phyloP scores from a whole-genome alignment of 306 rosid genomes.

The Abrus pulchellus region DNA sequence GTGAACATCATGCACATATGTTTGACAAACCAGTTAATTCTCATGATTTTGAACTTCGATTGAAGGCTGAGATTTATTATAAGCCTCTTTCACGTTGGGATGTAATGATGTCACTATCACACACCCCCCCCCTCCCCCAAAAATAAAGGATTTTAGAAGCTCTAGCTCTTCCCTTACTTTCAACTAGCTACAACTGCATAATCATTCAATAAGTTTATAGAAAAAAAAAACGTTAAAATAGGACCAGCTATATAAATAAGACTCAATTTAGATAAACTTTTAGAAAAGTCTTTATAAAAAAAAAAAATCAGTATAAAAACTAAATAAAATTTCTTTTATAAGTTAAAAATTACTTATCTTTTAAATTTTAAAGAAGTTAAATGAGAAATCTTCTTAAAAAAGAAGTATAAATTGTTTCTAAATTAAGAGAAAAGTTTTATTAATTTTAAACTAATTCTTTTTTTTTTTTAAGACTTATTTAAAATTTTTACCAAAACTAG shows the following conservation, averaged over 20 bases:
- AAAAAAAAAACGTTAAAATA: not conserved
- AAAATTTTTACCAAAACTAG: too few species aligned
- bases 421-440: too few species aligned
- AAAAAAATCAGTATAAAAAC: too few species aligned
- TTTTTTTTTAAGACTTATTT: too few species aligned
- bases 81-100: conserved; percentile 7
- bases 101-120: conserved; percentile 13
- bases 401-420: too few species aligned
- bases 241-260: conserved; percentile 4
- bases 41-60: conserved; percentile 26
- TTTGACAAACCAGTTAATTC: conserved; percentile 25
- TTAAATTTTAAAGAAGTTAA: too few species aligned
- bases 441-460: too few species aligned
- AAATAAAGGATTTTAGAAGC: not conserved
- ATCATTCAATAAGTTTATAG: conserved; percentile 18
- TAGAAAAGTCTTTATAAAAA: too few species aligned
- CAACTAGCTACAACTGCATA: conserved; percentile 5
- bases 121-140: not conserved
- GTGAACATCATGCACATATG: conserved; percentile 1
- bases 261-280: too few species aligned
- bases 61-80: conserved; percentile 33
- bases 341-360: too few species aligned
- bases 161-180: not conserved
- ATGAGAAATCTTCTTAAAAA: too few species aligned
- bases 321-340: too few species aligned